Evolutionary conservation across 2,329 filamentous ascomycete species (phyloP).

Genomic region (Plenodomus tracheiphilus): DNA sequence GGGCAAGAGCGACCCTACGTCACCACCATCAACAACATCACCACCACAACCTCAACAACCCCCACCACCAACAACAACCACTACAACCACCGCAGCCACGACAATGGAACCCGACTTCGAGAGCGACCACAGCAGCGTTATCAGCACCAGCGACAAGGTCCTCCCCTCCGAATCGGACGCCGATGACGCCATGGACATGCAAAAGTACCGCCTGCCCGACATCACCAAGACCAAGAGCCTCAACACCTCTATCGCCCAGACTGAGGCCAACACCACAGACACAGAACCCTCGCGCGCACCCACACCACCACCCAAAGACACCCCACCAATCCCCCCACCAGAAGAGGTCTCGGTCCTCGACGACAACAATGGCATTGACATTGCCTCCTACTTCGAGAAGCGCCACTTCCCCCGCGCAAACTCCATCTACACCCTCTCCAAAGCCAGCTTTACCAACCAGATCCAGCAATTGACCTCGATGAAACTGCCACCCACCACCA

Average conservation of each 20-base stretch:
- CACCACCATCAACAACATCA: background rate
- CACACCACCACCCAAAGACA: conserved; percentile 59
- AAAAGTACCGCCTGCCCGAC: conserved; percentile 75
- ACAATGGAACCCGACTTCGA: conserved; percentile 46
- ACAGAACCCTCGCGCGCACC: conserved; percentile 32
- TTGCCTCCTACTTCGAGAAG: conserved; percentile 68
- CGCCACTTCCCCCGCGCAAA: conserved; percentile 64
- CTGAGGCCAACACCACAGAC: conserved; percentile 9
- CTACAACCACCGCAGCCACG: too few species aligned
- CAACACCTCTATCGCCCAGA: conserved; percentile 32
- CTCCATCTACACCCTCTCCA: conserved; percentile 91
- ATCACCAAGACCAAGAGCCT: conserved; percentile 67
- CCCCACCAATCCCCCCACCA: conserved; percentile 21
- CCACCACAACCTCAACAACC: too few species aligned
- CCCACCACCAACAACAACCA: too few species aligned
- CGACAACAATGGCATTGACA: conserved; percentile 49
- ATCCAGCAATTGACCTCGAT: conserved; percentile 90
- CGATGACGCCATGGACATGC: conserved; percentile 66
- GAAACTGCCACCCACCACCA: conserved; percentile 80
- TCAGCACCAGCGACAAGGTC: conserved; percentile 59
- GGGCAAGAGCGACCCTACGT: conserved; percentile 41
- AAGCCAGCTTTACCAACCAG: conserved; percentile 90
- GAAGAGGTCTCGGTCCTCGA: conserved; percentile 39
- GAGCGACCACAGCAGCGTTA: conserved; percentile 53
- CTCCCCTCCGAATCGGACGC: conserved; percentile 56